A percentile compares a stretch with the other conserved stretches of the same genome.
Evolutionary conservation across 306 rosid species (phyloP).

Genomic region (Vicia villosa): DNA sequence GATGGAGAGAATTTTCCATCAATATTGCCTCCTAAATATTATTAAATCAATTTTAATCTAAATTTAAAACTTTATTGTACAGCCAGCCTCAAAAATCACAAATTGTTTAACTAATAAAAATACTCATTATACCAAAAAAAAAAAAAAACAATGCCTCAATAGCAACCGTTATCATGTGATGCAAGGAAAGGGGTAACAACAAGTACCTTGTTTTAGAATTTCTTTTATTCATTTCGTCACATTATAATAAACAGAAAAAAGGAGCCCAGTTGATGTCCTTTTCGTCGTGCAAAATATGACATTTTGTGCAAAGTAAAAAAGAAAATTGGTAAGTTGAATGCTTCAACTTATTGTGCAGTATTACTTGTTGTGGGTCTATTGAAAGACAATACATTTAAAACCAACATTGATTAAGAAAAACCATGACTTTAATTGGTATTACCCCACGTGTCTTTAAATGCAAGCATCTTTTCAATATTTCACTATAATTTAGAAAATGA

Average conservation of each 20-base stretch:
- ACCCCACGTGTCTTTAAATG: neutral
- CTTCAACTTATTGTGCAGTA: neutral
- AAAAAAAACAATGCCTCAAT: neutral
- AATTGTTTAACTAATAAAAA: neutral
- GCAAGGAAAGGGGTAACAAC: neutral
- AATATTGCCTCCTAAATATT: too few species aligned
- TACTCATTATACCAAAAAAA: too few species aligned
- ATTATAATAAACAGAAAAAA: neutral
- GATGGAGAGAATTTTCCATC: too few species aligned
- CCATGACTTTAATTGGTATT: neutral
- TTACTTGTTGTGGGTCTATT: neutral
- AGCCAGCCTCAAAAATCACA: neutral
- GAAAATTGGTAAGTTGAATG: neutral
- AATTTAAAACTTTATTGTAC: neutral
- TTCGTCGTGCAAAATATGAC: neutral
- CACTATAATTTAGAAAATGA: too few species aligned
- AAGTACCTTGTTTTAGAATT: neutral
- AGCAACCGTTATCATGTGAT: neutral
- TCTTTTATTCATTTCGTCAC: neutral
- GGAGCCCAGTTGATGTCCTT: neutral
- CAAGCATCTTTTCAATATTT: too few species aligned
- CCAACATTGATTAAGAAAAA: conserved; percentile 2
- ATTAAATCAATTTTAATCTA: too few species aligned
- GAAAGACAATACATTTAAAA: neutral
- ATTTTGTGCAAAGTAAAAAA: neutral